Evolutionary conservation across 2,329 filamentous ascomycete species (phyloP).

Genomic region (Blastomyces emzantsi): DNA sequence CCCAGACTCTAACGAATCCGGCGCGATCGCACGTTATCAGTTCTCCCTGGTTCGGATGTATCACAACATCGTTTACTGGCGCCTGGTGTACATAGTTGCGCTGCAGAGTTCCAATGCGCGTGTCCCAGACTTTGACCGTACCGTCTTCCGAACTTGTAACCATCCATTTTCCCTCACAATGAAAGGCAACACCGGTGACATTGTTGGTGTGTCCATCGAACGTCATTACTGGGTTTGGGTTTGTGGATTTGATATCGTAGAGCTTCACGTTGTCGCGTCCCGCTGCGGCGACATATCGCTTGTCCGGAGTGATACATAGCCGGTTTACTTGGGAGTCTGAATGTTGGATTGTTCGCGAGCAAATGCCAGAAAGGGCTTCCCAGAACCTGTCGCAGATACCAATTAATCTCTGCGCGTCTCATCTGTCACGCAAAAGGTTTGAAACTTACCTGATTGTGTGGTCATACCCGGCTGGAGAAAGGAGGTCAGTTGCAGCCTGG

Average conservation of each 20-base stretch:
- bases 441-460: conserved; percentile 59
- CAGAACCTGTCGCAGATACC: conserved; percentile 60
- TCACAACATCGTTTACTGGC: conserved; percentile 96
- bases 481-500: conserved; percentile 16
- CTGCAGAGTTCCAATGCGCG: conserved; percentile 73
- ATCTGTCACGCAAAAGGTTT: not conserved
- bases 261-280: conserved; percentile 86
- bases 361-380: conserved; percentile 96
- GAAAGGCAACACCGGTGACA: conserved; percentile 92
- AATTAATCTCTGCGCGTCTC: conserved; percentile 4
- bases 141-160: conserved; percentile 95
- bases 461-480: conserved; percentile 56
- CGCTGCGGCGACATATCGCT: conserved; percentile 80
- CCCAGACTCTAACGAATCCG: conserved; percentile 92
- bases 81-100: conserved; percentile 85
- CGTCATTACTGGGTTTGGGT: conserved; percentile 81
- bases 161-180: conserved; percentile 99
- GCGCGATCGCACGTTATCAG: conserved; percentile 92
- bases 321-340: conserved; percentile 98
- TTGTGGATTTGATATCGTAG: conserved; percentile 98
- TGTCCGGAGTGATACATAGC: conserved; percentile 96
- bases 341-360: conserved; percentile 94
- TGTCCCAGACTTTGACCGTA: conserved; percentile 97
- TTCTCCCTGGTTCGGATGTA: conserved; percentile 97
- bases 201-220: conserved; percentile 97